Conservation (phyloP, 768 basidiomycete genomes). For the Ramaria rubella region DNA sequence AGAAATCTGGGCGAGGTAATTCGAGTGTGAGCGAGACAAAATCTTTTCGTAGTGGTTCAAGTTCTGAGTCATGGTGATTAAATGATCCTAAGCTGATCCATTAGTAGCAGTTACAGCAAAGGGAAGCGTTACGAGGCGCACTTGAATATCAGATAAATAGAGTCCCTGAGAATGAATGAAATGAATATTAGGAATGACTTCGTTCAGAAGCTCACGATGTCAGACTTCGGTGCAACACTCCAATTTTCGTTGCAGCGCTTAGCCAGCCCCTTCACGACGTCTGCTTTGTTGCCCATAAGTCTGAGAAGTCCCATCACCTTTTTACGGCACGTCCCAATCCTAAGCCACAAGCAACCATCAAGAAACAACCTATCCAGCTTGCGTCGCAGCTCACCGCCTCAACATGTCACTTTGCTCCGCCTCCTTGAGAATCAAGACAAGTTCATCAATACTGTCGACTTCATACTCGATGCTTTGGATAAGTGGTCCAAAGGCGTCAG, state of each 20-base stretch:
- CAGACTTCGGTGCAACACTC: slow-evolving; percentile 95
- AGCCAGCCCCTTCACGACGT: slow-evolving; percentile 97
- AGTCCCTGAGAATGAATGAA: slow-evolving; percentile 53
- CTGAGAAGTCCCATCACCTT: slow-evolving; percentile 97
- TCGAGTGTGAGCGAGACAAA: slow-evolving; percentile 95
- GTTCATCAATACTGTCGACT: slow-evolving; percentile 97
- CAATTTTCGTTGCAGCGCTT: slow-evolving; percentile 99
- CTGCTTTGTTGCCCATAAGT: slow-evolving; percentile 99
- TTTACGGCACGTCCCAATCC: slow-evolving; percentile 97
- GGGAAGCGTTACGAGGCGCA: slow-evolving; percentile 18
- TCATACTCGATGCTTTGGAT: slow-evolving; percentile 99
- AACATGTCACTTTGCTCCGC: slow-evolving; percentile 98
- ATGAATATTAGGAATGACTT: neutral
- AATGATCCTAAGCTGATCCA: slow-evolving; percentile 59
- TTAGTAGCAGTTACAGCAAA: neutral
- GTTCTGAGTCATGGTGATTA: slow-evolving; percentile 99
- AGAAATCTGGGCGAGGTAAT: slow-evolving; percentile 98
- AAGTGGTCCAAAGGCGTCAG: slow-evolving; percentile 96
- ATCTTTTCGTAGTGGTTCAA: slow-evolving; percentile 99
- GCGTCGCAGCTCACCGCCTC: slow-evolving; percentile 40
- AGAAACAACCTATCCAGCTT: neutral
- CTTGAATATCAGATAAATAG: slow-evolving; percentile 92
- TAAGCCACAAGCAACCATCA: slow-evolving; percentile 17
- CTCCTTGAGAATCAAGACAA: slow-evolving; percentile 93
- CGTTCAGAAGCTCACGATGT: slow-evolving; percentile 59